Evolutionary conservation across 352 stramenopile species (phyloP).

Genomic region (Paralagenidium karlingii): DNA sequence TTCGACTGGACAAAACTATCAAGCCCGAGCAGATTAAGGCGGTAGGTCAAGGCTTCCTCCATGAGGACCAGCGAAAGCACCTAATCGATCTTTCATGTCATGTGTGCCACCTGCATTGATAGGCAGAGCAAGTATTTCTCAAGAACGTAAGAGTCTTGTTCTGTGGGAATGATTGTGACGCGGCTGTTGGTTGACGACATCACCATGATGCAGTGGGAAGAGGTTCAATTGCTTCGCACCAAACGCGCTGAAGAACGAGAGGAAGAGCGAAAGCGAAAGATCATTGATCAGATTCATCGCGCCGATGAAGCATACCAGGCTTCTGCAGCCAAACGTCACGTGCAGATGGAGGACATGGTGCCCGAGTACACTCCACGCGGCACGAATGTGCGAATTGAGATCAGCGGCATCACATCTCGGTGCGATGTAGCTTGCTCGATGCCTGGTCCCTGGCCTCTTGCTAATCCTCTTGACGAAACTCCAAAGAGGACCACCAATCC

Average conservation of each 20-base stretch:
- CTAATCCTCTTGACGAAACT: background rate
- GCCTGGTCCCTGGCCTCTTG: background rate
- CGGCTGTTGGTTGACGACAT: too few species aligned
- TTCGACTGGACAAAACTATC: background rate
- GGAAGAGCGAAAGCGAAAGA: conserved; percentile 10
- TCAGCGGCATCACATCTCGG: conserved; percentile 74
- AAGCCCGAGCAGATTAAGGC: background rate
- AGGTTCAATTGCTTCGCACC: conserved; percentile 20
- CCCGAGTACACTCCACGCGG: conserved; percentile 48
- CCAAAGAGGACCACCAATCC: conserved; percentile 34
- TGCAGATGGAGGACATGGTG: conserved; percentile 44
- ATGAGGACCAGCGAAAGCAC: too few species aligned
- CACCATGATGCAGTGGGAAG: conserved; percentile 43
- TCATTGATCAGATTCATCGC: conserved; percentile 20
- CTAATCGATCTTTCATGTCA: too few species aligned
- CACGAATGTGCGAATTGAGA: conserved; percentile 35
- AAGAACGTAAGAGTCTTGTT: background rate
- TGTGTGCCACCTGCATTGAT: background rate
- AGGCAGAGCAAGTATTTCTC: background rate
- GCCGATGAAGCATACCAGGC: conserved; percentile 33
- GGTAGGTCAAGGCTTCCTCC: too few species aligned
- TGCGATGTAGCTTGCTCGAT: conserved; percentile 4
- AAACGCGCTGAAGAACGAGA: conserved; percentile 15
- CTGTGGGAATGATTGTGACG: too few species aligned
- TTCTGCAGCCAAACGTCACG: conserved; percentile 22